Base-by-base conservation (phyloP, 257 asterid species). In the Nicotiana otophora region DNA sequence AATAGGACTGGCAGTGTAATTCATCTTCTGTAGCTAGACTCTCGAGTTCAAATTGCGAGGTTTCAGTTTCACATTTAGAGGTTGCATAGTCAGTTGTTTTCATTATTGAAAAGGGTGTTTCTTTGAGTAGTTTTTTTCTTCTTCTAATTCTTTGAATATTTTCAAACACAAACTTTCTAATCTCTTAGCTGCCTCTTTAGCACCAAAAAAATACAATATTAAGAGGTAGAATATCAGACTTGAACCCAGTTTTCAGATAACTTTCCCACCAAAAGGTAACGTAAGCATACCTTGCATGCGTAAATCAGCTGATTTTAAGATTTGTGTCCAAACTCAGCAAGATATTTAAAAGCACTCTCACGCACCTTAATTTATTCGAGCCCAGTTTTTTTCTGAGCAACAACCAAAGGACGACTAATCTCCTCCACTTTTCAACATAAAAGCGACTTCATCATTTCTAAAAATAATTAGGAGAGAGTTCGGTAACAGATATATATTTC, bases 401-500 rank as follows among this genome's bases (percentile, higher is more conserved):
- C 42, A 74, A 46, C n/a, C 63, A 74, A n/a, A 74, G 12, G 42
- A 26, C 63, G 5, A 51, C 42, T 14, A 48, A 14, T 74, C 39
- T 4, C 20, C n/a, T 75, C 42, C 26, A 15, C 15, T 11, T 19
- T 46, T 72, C 61, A 12, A 2, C 6, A 31, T 53, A 42, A 46
- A 26, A 5, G 63, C 63, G 48, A 74, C 48, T 74, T 74, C 39
- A 72, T 46, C 53, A 51, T 69, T 75, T 48, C 63, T 16, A 75
- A 51, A 42, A 75, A 51, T 51, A 15, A 75, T 75, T 75, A 51
- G 7, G 26, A 75, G 63, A 75, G 15, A 51, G 46, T 26, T 51
- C 23, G 26, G 80, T 75, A 75, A 75, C 80, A 51, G 26, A 75
- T 74, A 14, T 19, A 68, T 48, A 51, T 75, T 75, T 51, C 80